Conservation (phyloP, 1,284 basidiomycete genomes). For the Golubevia sp. region DNA sequence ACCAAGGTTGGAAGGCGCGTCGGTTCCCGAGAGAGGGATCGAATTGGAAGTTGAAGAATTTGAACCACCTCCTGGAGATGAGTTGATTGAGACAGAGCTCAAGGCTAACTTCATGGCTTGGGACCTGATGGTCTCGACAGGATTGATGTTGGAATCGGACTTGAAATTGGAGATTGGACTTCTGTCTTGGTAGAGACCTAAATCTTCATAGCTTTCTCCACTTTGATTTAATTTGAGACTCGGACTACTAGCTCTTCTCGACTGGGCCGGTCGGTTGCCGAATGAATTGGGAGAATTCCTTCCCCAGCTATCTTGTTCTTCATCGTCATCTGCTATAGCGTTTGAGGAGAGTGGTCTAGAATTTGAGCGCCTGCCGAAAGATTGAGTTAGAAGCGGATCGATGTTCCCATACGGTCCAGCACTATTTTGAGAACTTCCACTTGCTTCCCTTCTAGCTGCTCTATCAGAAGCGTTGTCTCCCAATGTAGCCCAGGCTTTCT, state of each 20-base stretch:
- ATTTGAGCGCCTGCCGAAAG: background rate
- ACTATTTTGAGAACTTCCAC: background rate
- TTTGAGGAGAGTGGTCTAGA: background rate
- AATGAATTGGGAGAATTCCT: too few relatives aligned
- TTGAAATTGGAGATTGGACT: background rate
- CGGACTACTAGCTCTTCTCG: background rate
- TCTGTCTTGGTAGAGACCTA: background rate
- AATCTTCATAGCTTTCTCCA: background rate
- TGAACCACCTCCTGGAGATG: slow-evolving; percentile 2
- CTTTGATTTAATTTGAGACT: too few relatives aligned
- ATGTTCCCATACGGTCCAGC: background rate
- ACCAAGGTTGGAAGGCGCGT: slow-evolving; percentile 3
- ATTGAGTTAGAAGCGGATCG: background rate
- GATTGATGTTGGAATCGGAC: too few relatives aligned
- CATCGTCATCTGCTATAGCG: background rate
- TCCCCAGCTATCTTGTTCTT: background rate
- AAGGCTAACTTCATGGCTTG: slow-evolving; percentile 17
- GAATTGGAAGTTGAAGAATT: slow-evolving; percentile 11
- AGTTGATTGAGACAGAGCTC: slow-evolving; percentile 25
- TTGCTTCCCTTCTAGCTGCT: slow-evolving; percentile 1
- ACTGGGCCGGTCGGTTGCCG: background rate
- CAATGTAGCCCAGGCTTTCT: slow-evolving; percentile 20
- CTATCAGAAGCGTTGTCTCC: slow-evolving; percentile 9
- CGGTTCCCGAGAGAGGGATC: slow-evolving; percentile 1
- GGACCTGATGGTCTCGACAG: slow-evolving; percentile 2